Conservation (phyloP, 2,329 filamentous ascomycete species). For the Knufia fluminis region DNA sequence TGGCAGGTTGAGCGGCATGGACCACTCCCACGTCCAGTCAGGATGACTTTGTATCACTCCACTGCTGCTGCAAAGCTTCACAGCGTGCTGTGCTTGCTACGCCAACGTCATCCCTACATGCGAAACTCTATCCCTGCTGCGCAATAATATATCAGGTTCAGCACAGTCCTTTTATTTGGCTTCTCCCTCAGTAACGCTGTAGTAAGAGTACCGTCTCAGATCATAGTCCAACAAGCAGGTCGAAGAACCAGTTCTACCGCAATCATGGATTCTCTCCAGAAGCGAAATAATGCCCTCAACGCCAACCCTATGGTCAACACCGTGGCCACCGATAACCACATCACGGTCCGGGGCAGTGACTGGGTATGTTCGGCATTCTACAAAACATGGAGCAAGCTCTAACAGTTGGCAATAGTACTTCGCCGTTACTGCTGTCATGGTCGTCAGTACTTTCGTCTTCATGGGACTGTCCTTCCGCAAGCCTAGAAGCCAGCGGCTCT, state of each 20-base stretch:
- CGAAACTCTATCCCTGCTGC: not conserved
- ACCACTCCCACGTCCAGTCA: not conserved
- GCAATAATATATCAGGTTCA: not conserved
- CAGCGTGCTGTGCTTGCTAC: too few relatives aligned
- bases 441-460: conserved; percentile 14
- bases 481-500: conserved; percentile 16
- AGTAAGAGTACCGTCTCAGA: too few relatives aligned
- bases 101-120: not conserved
- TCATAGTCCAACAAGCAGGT: too few relatives aligned
- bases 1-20: not conserved
- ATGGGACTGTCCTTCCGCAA: conserved; percentile 20
- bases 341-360: conserved; percentile 21
- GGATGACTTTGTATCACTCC: not conserved
- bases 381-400: not conserved
- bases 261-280: conserved; percentile 10
- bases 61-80: not conserved
- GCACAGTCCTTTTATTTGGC: not conserved
- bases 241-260: not conserved
- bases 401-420: conserved; percentile 12
- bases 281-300: conserved; percentile 19
- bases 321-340: conserved; percentile 23
- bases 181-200: too few relatives aligned
- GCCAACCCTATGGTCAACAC: conserved; percentile 23
- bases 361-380: conserved; percentile 12
- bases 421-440: conserved; percentile 19